A percentile compares a stretch with the other conserved stretches of the same genome.
These are phyloP conservation scores for Fagopyrum homotropicum DNA, from an alignment of 148 eudicot genomes.

Conservation along the genomic window DNA sequence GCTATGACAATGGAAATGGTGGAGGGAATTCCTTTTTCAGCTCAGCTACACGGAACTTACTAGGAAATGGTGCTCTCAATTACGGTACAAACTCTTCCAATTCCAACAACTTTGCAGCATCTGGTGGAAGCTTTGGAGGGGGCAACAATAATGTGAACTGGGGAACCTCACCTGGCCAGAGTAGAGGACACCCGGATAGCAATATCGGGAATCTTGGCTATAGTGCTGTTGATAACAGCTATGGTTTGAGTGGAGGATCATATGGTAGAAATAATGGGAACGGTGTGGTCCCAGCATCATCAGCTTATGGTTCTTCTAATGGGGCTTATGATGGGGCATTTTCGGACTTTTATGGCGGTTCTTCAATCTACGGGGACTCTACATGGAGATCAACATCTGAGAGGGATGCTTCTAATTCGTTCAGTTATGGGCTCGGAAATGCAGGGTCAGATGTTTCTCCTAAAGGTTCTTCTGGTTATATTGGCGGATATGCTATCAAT, in stretches of 20 bases:
- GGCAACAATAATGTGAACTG: slow-evolving; percentile 34
- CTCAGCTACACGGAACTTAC: slow-evolving; percentile 31
- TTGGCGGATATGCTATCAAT: slow-evolving; percentile 32
- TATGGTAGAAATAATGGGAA: slow-evolving; percentile 37
- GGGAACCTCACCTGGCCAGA: slow-evolving; percentile 42
- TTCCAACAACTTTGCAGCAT: slow-evolving; percentile 28
- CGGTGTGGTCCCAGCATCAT: slow-evolving; percentile 33
- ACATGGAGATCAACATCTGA: slow-evolving; percentile 57
- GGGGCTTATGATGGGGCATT: slow-evolving; percentile 46
- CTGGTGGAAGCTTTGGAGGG: slow-evolving; percentile 32
- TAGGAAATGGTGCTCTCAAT: slow-evolving; percentile 38
- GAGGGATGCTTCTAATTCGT: slow-evolving; percentile 43
- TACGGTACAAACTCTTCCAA: slow-evolving; percentile 30
- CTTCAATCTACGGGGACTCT: slow-evolving; percentile 42
- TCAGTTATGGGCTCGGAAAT: slow-evolving; percentile 50
- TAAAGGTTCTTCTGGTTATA: slow-evolving; percentile 43
- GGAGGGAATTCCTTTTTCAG: slow-evolving; percentile 41
- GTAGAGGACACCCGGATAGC: slow-evolving; percentile 31
- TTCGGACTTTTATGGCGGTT: slow-evolving; percentile 48
- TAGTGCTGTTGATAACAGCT: slow-evolving; percentile 36
- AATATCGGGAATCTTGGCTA: slow-evolving; percentile 42
- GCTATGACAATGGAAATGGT: slow-evolving; percentile 39
- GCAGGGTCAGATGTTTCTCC: slow-evolving; percentile 33
- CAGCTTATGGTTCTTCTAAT: slow-evolving; percentile 33
- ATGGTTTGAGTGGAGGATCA: slow-evolving; percentile 35